These are phyloP conservation scores for Lichina pygmaea DNA, from an alignment of 495 filamentous ascomycete species.

Conservation along the genomic window DNA sequence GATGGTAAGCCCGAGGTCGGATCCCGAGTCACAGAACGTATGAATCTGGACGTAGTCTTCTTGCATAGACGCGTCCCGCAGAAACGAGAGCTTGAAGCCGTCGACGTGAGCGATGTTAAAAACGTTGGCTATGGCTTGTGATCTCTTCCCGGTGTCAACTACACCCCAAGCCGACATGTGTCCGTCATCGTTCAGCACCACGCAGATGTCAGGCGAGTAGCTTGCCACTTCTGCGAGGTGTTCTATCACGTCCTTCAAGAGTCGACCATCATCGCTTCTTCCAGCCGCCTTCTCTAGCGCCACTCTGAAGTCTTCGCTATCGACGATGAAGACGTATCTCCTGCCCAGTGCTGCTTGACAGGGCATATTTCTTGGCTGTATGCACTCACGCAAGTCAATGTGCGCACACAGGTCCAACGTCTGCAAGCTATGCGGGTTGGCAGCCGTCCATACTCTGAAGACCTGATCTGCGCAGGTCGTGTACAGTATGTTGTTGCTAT, in stretches of 20 bases:
- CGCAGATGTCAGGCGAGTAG: constrained; percentile 60
- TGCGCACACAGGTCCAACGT: constrained; percentile 57
- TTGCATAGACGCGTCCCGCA: constrained; percentile 14
- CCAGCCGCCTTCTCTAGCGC: constrained; percentile 56
- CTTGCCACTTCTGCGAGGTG: constrained; percentile 75
- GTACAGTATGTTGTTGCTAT: constrained; percentile 69
- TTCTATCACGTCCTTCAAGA: constrained; percentile 42
- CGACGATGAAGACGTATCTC: constrained; percentile 60
- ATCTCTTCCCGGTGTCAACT: constrained; percentile 63
- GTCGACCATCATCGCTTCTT: constrained; percentile 24
- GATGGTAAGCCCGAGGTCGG: constrained; percentile 38
- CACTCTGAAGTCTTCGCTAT: constrained; percentile 51
- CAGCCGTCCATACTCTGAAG: constrained; percentile 59
- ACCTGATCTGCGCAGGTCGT: constrained; percentile 70
- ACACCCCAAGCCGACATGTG: constrained; percentile 88
- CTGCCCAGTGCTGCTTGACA: constrained; percentile 11
- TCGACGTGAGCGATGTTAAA: constrained; percentile 78
- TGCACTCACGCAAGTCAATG: constrained; percentile 49
- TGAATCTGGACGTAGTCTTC: constrained; percentile 44
- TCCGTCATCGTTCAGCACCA: constrained; percentile 61
- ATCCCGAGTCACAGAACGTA: constrained; percentile 34
- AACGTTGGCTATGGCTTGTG: constrained; percentile 35
- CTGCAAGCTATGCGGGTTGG: constrained; percentile 43
- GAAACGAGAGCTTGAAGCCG: constrained; percentile 37
- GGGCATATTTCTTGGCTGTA: constrained; percentile 28